Evolutionary conservation across 1,284 basidiomycete genomes (phyloP).

Genomic region (Phellinidium pouzarii): DNA sequence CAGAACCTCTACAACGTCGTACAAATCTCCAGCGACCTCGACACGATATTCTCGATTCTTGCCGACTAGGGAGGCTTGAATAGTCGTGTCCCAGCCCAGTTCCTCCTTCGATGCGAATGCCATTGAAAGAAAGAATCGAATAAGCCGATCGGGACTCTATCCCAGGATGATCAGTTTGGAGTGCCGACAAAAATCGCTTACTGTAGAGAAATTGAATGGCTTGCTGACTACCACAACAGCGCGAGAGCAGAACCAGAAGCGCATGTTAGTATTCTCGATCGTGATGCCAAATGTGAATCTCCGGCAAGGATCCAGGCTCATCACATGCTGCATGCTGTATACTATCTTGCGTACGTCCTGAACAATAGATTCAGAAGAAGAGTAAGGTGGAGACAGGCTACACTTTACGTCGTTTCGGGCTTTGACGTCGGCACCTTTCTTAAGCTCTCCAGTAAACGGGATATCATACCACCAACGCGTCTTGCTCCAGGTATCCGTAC

Average conservation of each 20-base stretch:
- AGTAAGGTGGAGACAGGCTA: not conserved
- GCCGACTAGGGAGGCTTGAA: no score
- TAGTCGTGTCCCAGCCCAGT: no score
- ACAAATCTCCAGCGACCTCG: no score
- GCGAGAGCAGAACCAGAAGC: constrained; percentile 17
- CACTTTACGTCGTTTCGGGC: not conserved
- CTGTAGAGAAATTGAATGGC: constrained; percentile 6
- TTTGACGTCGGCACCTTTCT: not conserved
- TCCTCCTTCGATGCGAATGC: no score
- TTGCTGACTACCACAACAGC: not conserved
- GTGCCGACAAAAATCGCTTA: not conserved
- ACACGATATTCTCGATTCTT: no score
- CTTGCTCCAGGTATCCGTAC: not conserved
- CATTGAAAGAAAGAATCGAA: no score
- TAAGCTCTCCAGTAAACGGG: not conserved
- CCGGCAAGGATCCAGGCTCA: constrained; percentile 19
- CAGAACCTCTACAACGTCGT: no score
- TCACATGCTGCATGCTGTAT: constrained; percentile 16
- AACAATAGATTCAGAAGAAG: constrained; percentile 10
- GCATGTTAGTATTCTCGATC: constrained; percentile 13
- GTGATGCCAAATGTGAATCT: constrained; percentile 18
- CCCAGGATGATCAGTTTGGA: no score
- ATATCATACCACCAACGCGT: not conserved
- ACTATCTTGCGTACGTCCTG: constrained; percentile 18
- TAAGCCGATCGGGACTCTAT: no score